Conservation (phyloP, 768 basidiomycete species). For the Termitomyces titanicus region DNA sequence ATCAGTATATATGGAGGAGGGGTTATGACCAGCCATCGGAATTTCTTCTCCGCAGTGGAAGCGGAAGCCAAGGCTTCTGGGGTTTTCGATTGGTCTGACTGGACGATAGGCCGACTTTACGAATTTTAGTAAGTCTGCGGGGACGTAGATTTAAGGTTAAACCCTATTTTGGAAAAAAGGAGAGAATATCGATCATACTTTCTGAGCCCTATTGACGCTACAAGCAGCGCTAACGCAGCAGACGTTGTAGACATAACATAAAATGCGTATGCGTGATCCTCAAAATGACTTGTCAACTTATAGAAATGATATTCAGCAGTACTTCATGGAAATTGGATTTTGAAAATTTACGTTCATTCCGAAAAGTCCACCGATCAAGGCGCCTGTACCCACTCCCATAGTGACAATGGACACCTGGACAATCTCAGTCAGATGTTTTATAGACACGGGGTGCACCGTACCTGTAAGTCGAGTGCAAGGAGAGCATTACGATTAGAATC, state of each 20-base stretch:
- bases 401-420: slow-evolving; percentile 87
- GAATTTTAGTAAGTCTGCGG: slow-evolving; percentile 39
- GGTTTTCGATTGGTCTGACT: slow-evolving; percentile 24
- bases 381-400: slow-evolving; percentile 88
- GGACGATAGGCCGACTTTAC: slow-evolving; percentile 43
- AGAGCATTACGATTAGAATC: slow-evolving; percentile 95
- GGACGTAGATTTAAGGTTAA: background rate
- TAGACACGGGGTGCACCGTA: slow-evolving; percentile 21
- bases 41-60: slow-evolving; percentile 40
- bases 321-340: background rate
- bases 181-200: slow-evolving; percentile 37
- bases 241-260: slow-evolving; percentile 58
- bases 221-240: slow-evolving; percentile 51
- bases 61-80: slow-evolving; percentile 39
- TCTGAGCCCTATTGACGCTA: slow-evolving; percentile 66
- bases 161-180: slow-evolving; percentile 4
- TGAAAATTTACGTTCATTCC: slow-evolving; percentile 85
- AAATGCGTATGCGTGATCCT: slow-evolving; percentile 73
- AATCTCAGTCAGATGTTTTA: slow-evolving; percentile 7
- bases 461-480: slow-evolving; percentile 88
- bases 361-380: slow-evolving; percentile 86
- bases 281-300: slow-evolving; percentile 73
- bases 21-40: slow-evolving; percentile 39
- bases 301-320: slow-evolving; percentile 11
- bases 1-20: background rate